Conservation (phyloP, 176 grass and related monocot genomes). For the Aegilops sharonensis region DNA sequence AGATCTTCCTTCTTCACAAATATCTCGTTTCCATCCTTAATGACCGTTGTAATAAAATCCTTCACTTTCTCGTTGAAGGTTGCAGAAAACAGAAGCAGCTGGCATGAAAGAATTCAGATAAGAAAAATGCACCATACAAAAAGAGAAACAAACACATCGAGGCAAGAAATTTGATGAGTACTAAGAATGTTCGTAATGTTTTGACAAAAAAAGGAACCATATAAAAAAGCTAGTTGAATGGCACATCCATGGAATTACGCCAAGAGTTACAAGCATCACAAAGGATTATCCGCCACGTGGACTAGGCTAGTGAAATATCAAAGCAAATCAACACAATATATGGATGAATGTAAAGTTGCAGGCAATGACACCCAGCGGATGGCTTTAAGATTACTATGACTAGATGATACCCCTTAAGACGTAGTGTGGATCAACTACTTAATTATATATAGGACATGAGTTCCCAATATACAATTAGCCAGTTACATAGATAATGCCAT, state of each 20-base stretch:
- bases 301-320: background rate
- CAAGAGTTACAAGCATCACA: background rate
- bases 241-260: background rate
- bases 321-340: background rate
- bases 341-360: background rate
- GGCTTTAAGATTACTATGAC: background rate
- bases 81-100: slow-evolving; percentile 97
- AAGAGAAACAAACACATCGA: slow-evolving; percentile 4
- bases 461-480: no score
- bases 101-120: background rate
- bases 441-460: no score
- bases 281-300: background rate
- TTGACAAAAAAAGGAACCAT: background rate
- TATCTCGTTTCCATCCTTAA: slow-evolving; percentile 80
- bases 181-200: no score
- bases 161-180: background rate
- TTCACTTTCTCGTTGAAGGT: slow-evolving; percentile 91
- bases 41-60: slow-evolving; percentile 79
- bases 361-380: background rate
- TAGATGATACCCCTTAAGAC: no score
- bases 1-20: slow-evolving; percentile 95
- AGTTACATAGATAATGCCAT: no score
- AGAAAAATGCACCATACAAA: background rate
- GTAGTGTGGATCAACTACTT: no score
- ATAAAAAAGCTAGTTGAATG: background rate